A percentile compares a stretch with the other conserved stretches of the same genome.
Evolutionary conservation across 495 filamentous ascomycete genomes (phyloP).

Genomic region (Trichoderma orchidacearum): DNA sequence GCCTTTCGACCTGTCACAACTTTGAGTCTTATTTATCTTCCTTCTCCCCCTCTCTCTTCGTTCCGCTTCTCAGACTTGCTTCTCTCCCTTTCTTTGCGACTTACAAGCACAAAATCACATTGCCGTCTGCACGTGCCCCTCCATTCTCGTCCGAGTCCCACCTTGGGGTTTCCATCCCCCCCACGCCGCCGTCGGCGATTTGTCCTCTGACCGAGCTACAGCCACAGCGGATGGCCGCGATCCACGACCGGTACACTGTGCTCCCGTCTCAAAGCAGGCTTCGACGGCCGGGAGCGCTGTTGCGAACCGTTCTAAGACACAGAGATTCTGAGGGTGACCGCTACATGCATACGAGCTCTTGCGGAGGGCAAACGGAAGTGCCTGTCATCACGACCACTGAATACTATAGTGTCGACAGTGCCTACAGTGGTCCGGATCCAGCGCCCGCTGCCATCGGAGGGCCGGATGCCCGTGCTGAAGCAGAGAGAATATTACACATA

Average conservation of each 20-base stretch:
- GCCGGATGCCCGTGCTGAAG: background rate
- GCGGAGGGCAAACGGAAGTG: no score
- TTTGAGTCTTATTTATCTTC: background rate
- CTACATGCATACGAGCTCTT: no score
- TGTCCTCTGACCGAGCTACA: no score
- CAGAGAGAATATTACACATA: no score
- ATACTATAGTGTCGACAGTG: background rate
- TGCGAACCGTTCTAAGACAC: background rate
- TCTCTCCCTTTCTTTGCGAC: no score
- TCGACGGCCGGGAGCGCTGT: background rate
- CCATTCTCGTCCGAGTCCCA: no score
- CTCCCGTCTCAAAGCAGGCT: background rate
- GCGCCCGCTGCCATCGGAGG: background rate
- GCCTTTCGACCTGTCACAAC: no score
- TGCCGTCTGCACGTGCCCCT: no score
- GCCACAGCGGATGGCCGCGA: background rate
- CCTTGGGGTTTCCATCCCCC: no score
- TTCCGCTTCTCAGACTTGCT: background rate
- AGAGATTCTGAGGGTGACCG: background rate
- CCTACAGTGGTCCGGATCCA: background rate
- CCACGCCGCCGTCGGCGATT: no score
- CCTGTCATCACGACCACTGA: background rate
- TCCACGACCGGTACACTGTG: background rate
- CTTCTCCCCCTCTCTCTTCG: background rate
- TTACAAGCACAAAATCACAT: no score